phyloP scores from a whole-genome alignment of 805 yeast species.

The Brettanomyces custersianus region DNA sequence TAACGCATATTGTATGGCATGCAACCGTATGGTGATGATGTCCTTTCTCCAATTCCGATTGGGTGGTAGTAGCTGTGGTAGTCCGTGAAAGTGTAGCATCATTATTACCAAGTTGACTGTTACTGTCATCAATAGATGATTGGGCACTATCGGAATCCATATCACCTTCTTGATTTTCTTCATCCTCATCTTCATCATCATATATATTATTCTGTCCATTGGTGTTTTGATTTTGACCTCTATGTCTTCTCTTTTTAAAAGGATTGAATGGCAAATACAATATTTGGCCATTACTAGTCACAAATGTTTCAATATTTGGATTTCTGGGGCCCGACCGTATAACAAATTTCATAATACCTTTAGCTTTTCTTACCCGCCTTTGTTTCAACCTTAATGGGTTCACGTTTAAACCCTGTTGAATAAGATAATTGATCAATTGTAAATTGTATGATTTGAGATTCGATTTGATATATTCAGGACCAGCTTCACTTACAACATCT shows the following conservation, averaged over 20 bases:
- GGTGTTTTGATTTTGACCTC: slow-evolving; percentile 10
- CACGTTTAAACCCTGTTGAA: slow-evolving; percentile 21
- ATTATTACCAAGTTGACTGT: slow-evolving; percentile 1
- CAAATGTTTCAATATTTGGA: slow-evolving; percentile 15
- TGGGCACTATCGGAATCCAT: slow-evolving; percentile 10
- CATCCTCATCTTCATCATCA: slow-evolving; percentile 7
- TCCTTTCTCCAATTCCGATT: not conserved
- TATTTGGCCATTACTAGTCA: slow-evolving; percentile 27
- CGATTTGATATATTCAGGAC: slow-evolving; percentile 11
- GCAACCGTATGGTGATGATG: slow-evolving; percentile 19
- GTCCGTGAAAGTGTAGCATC: slow-evolving; percentile 1
- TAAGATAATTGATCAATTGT: slow-evolving; percentile 15
- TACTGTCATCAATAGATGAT: slow-evolving; percentile 4
- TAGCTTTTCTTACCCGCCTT: slow-evolving; percentile 5
- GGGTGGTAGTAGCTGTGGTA: not conserved
- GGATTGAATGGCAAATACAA: slow-evolving; percentile 27
- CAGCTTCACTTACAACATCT: slow-evolving; percentile 17
- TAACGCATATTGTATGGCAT: slow-evolving; percentile 43
- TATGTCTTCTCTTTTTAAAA: slow-evolving; percentile 18
- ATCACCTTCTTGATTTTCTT: slow-evolving; percentile 16
- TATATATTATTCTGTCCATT: slow-evolving; percentile 17
- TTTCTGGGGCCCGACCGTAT: slow-evolving; percentile 1
- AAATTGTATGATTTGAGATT: slow-evolving; percentile 21
- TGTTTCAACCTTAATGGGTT: slow-evolving; percentile 19
- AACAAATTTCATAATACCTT: slow-evolving; percentile 7